Percentiles rank a stretch among this genome's conserved stretches.
Evolutionary conservation across 2,329 filamentous ascomycete species (phyloP).

Genomic region (Trichophyton benhamiae): DNA sequence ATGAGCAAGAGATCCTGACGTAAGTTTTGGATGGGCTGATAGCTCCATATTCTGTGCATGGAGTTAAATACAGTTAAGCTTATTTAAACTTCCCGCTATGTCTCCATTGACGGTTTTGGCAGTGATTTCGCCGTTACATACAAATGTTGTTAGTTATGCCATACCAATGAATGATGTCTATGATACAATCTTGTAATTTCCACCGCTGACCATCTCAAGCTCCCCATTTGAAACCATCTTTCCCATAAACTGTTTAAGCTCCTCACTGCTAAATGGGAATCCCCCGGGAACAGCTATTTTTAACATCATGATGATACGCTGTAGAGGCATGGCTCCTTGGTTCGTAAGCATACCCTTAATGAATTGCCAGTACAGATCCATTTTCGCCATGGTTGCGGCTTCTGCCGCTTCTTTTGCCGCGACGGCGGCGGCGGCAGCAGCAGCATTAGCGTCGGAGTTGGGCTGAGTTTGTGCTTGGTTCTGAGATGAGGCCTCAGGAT

Average conservation of each 20-base stretch:
- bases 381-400: conserved; percentile 54
- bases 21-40: too few relatives aligned
- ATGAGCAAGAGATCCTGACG: not conserved
- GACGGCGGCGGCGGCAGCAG: conserved; percentile 30
- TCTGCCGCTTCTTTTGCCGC: conserved; percentile 36
- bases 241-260: conserved; percentile 66
- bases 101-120: not conserved
- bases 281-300: conserved; percentile 80
- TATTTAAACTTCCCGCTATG: not conserved
- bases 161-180: not conserved
- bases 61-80: not conserved
- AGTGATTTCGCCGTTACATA: not conserved
- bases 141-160: too few relatives aligned
- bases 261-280: conserved; percentile 80
- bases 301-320: conserved; percentile 85
- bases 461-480: conserved; percentile 12
- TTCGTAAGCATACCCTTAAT: conserved; percentile 94
- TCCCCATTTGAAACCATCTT: conserved; percentile 63
- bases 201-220: conserved; percentile 53
- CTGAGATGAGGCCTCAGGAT: conserved; percentile 12
- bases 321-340: conserved; percentile 68
- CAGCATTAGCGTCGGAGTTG: conserved; percentile 18
- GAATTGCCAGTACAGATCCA: conserved; percentile 76
- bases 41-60: not conserved
- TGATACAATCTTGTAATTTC: conserved; percentile 49